Evolutionary conservation across 495 filamentous ascomycete species (phyloP).

Genomic region (Aspergillus saccharolyticus): DNA sequence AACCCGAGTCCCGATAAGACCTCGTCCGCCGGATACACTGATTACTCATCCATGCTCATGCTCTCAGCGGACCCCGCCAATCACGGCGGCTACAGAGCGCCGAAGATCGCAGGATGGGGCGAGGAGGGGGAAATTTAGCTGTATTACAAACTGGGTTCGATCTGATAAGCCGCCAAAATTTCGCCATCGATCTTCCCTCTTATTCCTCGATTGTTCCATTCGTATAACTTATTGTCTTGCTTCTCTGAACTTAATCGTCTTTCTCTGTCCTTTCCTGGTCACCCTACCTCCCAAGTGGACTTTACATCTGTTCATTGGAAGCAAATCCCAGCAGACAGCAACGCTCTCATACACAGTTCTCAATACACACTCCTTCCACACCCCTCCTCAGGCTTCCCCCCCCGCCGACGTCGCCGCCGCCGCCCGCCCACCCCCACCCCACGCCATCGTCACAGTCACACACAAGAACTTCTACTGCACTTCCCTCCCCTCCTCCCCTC

Average conservation of each 20-base stretch:
- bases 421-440: neutral
- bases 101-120: neutral
- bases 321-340: neutral
- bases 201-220: neutral
- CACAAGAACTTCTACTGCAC: neutral
- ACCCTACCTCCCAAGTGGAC: neutral
- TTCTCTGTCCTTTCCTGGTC: neutral
- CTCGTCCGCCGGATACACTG: neutral
- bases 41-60: slow-evolving; percentile 1
- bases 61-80: slow-evolving; percentile 4
- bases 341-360: neutral
- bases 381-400: neutral
- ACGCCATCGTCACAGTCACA: slow-evolving; percentile 7
- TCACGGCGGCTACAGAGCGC: neutral
- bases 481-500: slow-evolving; percentile 4
- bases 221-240: neutral
- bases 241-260: neutral
- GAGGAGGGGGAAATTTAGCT: neutral
- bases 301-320: neutral
- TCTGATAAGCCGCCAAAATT: slow-evolving; percentile 24
- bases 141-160: slow-evolving; percentile 14
- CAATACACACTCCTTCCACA: neutral
- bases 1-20: neutral
- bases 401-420: neutral
- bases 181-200: slow-evolving; percentile 16